phyloP scores from a whole-genome alignment of 2,329 filamentous ascomycete genomes.

The Penicillium sp. region DNA sequence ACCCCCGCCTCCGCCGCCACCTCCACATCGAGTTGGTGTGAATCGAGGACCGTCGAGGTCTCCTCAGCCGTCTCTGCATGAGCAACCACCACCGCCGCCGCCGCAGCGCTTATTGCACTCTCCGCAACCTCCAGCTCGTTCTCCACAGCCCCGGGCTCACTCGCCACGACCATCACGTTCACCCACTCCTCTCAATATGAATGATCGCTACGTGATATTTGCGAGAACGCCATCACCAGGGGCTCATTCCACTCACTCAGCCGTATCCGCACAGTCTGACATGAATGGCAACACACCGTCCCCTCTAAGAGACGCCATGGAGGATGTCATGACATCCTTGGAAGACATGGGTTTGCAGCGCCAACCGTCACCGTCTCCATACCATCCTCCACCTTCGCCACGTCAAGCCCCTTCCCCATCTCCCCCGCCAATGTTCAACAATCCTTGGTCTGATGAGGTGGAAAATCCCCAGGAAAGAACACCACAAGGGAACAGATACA shows the following conservation, averaged over 20 bases:
- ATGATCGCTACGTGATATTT: constrained; percentile 36
- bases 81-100: constrained; percentile 7
- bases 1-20: constrained; percentile 76
- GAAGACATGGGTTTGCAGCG: constrained; percentile 71
- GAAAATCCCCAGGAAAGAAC: constrained; percentile 45
- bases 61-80: constrained; percentile 13
- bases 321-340: constrained; percentile 92
- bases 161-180: constrained; percentile 20
- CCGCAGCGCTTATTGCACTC: constrained; percentile 6
- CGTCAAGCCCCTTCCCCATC: constrained; percentile 48
- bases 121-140: constrained; percentile 9
- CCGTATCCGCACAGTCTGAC: constrained; percentile 48
- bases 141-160: constrained; percentile 13
- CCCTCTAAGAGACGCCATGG: constrained; percentile 89
- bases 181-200: constrained; percentile 36
- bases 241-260: constrained; percentile 22
- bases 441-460: constrained; percentile 87
- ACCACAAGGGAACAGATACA: constrained; percentile 35
- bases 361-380: constrained; percentile 42
- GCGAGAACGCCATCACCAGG: constrained; percentile 47
- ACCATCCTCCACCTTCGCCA: constrained; percentile 31
- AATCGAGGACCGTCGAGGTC: constrained; percentile 31
- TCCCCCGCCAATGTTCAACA: constrained; percentile 48
- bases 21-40: constrained; percentile 62
- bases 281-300: constrained; percentile 73